Base-by-base conservation (phyloP, 495 filamentous ascomycete species). In the Podospora conica region DNA sequence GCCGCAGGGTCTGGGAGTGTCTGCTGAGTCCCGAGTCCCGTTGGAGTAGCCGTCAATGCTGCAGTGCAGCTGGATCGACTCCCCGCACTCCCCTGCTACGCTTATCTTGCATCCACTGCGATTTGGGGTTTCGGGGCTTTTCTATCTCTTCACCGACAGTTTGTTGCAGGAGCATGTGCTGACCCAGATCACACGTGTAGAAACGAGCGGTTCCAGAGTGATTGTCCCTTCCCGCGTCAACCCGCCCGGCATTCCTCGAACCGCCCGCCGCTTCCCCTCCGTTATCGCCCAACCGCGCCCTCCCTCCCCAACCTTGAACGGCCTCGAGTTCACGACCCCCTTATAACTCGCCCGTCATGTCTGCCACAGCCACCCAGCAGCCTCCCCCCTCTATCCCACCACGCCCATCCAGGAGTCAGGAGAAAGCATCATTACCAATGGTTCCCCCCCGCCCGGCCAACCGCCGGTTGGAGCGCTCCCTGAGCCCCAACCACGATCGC, bases 401-500 rank as follows among this genome's bases (percentile, higher is more conserved):
- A 68, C 87, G 90, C 61, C 90, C 90, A 24, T 73, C 81, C 8
- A 76, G 81, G 70, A 71, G 71, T 66, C 75, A 80, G 64, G 80
- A 82, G 56, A 80, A 81, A 57, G 65, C 68, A 40, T 60, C 77
- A 7, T 61, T 80, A 31, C 87, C 87, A 53, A 80, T 81, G 69
- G 74, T 90, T 53, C 93, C 93, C 58, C 89, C 91, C 33, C 88
- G 93, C 60, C 91, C 92, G 3, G 60, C 70, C 25, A 83, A 85
- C 66, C 84, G 84, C 66, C 87, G 82, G 66, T 67, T 86, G 61
- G 90, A 96, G 66, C 90, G 91, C 74, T 92, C 92, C 21, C 73
- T 87, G 61, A 96, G 92, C 66, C 92, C 92, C 31, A 83, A 87
- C 64, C 85, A 87, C 60, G 87, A 91, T 68, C 86, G 85, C 73